These are phyloP conservation scores for Ganoderma lucidum DNA, from an alignment of 1,284 basidiomycete genomes.

Conservation along the genomic window DNA sequence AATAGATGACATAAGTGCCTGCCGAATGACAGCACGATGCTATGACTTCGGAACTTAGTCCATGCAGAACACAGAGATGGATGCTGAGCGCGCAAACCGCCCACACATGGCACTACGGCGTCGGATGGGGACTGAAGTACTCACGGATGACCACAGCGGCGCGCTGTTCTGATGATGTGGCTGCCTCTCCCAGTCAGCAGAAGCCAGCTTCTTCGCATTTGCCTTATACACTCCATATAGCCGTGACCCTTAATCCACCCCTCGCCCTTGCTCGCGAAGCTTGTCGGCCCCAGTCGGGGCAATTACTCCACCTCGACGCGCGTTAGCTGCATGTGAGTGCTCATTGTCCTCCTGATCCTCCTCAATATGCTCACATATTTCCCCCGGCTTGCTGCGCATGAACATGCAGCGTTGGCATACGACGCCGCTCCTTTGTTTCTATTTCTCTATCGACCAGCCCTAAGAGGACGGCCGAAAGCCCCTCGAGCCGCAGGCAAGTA, in stretches of 20 bases:
- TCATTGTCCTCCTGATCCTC: background rate
- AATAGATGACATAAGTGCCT: background rate
- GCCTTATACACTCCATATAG: background rate
- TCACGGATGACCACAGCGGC: background rate
- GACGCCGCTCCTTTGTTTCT: background rate
- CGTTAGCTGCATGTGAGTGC: background rate
- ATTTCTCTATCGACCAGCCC: background rate
- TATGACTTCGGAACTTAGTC: background rate
- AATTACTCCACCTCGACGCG: background rate
- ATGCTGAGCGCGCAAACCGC: background rate
- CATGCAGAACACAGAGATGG: background rate
- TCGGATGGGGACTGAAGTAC: background rate
- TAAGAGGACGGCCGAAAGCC: background rate
- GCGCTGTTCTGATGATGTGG: background rate
- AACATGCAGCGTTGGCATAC: background rate
- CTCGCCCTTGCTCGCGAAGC: background rate
- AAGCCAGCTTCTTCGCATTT: background rate
- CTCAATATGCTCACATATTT: background rate
- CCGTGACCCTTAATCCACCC: too few species aligned
- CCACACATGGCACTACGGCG: background rate
- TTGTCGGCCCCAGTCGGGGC: background rate
- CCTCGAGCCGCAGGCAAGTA: background rate
- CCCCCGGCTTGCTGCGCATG: background rate
- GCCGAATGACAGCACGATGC: background rate
- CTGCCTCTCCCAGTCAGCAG: background rate